Conservation (phyloP, 2,329 filamentous ascomycete genomes). For the Lachnellula hyalina region DNA sequence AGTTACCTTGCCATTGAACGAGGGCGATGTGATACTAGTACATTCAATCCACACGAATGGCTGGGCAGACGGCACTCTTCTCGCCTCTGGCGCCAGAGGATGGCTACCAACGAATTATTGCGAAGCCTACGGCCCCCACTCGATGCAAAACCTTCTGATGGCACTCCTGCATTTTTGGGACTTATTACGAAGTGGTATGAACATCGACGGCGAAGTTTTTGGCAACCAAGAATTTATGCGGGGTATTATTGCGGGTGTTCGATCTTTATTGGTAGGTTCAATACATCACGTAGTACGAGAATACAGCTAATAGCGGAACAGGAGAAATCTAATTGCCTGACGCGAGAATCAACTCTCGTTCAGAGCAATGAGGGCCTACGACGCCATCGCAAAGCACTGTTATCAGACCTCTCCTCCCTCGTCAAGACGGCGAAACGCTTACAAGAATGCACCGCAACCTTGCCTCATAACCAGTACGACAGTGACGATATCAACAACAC, state of each 20-base stretch:
- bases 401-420: slow-evolving; percentile 83
- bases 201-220: slow-evolving; percentile 73
- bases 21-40: slow-evolving; percentile 88
- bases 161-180: slow-evolving; percentile 92
- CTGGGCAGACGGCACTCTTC: slow-evolving; percentile 92
- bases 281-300: neutral
- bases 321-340: slow-evolving; percentile 86
- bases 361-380: slow-evolving; percentile 71
- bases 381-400: slow-evolving; percentile 75
- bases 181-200: slow-evolving; percentile 70
- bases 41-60: slow-evolving; percentile 98
- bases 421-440: slow-evolving; percentile 85
- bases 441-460: slow-evolving; percentile 57
- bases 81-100: slow-evolving; percentile 79
- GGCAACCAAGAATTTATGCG: slow-evolving; percentile 91
- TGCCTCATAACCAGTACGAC: slow-evolving; percentile 36
- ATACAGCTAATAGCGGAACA: slow-evolving; percentile 34
- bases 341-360: slow-evolving; percentile 70
- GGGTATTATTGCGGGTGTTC: slow-evolving; percentile 87
- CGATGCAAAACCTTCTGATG: slow-evolving; percentile 79
- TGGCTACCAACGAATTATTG: slow-evolving; percentile 99
- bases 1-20: slow-evolving; percentile 80
- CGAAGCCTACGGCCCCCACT: slow-evolving; percentile 84
- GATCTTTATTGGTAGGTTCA: slow-evolving; percentile 73
- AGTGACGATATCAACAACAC: slow-evolving; percentile 64